Base-by-base conservation (phyloP, 164 flowering plant genomes). In the Kingdonia uniflora region DNA sequence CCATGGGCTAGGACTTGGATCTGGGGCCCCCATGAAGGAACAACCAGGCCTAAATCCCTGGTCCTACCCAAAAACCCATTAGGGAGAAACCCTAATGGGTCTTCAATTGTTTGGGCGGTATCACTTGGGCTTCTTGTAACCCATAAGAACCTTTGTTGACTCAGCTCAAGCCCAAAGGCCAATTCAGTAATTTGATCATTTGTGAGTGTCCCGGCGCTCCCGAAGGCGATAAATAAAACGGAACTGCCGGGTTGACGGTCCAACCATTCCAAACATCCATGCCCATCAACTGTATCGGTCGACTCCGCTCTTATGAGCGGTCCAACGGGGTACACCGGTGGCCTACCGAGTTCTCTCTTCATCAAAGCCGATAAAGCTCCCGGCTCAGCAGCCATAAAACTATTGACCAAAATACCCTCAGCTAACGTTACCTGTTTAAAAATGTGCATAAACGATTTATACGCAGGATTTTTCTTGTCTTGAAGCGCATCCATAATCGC, bases 161-260 rank as follows among this genome's bases (percentile, higher is more conserved):
- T 82, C 70, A 59, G 41, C 45, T 80, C 95, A 45, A 85, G 41
- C 2, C 90, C 95, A 11, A 63, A 12, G 13, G 90, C 88, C 49
- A 81, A 54, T 50, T 81, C 87, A 7, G 4, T 64, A 1, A 71
- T 19, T 58, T 85, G 87, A 0, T 62, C 65, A 10, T 7, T 25
- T 0, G 81, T 62, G 8, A 85, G 73, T 46, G 84, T 77, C 63
- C 90, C 91, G 17, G 85, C 89, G 57, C 89, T 87, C 1, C 95
- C 92, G 40, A 87, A 84, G 0, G 87, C 76, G 0, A 81, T 68
- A 40, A 52, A 84, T 14, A 76, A 41, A 14, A 76, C 80, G 0
- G 78, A 73, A 0, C 66, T 70, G 11, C 6, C 25, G 12, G 74
- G 76, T 49, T 76, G 81, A 19, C 56, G 45, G 19, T 76, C 74